Percentiles rank a stretch among this genome's conserved stretches.
Conservation (phyloP, 768 basidiomycete species). For the Leccinellum rugosiceps region DNA sequence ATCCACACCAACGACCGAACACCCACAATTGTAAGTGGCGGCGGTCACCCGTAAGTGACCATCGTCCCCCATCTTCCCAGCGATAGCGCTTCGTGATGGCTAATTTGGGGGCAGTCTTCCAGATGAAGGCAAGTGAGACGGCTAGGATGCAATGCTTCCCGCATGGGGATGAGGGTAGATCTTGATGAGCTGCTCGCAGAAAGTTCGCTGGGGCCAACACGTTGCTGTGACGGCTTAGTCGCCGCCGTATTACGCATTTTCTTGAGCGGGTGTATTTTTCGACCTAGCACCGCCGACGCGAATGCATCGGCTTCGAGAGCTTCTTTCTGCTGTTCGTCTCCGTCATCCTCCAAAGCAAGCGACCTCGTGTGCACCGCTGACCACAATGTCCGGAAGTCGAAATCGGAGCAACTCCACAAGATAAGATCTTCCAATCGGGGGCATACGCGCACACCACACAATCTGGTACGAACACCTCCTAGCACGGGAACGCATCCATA, state of each 20-base stretch:
- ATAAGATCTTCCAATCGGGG: slow-evolving; percentile 49
- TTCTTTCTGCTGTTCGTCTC: slow-evolving; percentile 13
- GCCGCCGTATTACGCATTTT: slow-evolving; percentile 17
- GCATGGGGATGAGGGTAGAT: slow-evolving; percentile 36
- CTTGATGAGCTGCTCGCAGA: slow-evolving; percentile 21
- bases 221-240: slow-evolving; percentile 9
- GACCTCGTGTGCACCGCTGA: slow-evolving; percentile 37
- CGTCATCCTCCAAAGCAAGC: slow-evolving; percentile 9
- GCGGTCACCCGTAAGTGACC: slow-evolving; percentile 20
- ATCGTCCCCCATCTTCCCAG: slow-evolving; percentile 37
- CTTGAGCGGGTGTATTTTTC: slow-evolving; percentile 38
- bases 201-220: slow-evolving; percentile 8
- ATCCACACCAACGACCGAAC: slow-evolving; percentile 15
- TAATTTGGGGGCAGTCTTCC: slow-evolving; percentile 39
- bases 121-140: slow-evolving; percentile 43
- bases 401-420: slow-evolving; percentile 49
- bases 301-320: slow-evolving; percentile 16
- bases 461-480: slow-evolving; percentile 12
- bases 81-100: slow-evolving; percentile 35
- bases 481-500: slow-evolving; percentile 23
- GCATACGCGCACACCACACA: slow-evolving; percentile 44
- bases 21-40: not conserved
- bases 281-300: slow-evolving; percentile 26
- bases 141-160: slow-evolving; percentile 33
- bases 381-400: slow-evolving; percentile 36